Percentiles rank a stretch among this genome's conserved stretches.
These are phyloP conservation scores for Rubia yunnanensis DNA, from an alignment of 257 asterid species.

Conservation along the genomic window DNA sequence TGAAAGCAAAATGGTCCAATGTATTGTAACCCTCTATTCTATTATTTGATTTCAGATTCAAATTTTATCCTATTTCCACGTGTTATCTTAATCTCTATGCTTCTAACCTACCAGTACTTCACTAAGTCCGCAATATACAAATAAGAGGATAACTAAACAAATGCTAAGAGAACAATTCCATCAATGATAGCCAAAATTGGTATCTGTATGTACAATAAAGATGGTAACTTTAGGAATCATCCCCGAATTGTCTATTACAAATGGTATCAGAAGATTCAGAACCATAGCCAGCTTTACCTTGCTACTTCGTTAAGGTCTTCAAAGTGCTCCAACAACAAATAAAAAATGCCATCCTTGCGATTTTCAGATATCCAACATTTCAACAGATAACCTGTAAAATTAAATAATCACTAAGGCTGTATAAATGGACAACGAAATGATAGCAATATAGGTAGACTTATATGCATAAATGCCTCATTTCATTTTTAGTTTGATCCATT, in stretches of 20 bases:
- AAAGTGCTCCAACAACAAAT: not conserved
- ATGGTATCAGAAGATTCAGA: not conserved
- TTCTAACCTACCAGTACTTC: not conserved
- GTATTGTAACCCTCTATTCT: conserved; percentile 1
- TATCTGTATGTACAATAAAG: not conserved
- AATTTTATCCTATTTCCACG: not conserved
- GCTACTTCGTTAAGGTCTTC: not conserved
- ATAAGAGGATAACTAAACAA: not conserved
- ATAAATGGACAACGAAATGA: not conserved
- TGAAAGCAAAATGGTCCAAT: not conserved
- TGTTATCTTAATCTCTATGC: not conserved
- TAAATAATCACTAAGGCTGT: not conserved
- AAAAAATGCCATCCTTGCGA: not conserved
- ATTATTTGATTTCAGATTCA: not conserved
- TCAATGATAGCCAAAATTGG: not conserved
- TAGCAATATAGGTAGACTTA: not conserved
- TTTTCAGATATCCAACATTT: conserved; percentile 3
- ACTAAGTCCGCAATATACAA: not conserved
- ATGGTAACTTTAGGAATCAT: not conserved
- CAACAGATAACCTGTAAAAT: conserved; percentile 5
- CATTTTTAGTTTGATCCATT: not conserved
- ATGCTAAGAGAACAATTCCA: not conserved
- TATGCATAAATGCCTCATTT: not conserved
- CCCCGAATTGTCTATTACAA: not conserved
- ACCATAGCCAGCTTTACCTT: conserved; percentile 1